Base-by-base conservation (phyloP, 1,139 yeast species). In the Arxiozyma telluris region DNA sequence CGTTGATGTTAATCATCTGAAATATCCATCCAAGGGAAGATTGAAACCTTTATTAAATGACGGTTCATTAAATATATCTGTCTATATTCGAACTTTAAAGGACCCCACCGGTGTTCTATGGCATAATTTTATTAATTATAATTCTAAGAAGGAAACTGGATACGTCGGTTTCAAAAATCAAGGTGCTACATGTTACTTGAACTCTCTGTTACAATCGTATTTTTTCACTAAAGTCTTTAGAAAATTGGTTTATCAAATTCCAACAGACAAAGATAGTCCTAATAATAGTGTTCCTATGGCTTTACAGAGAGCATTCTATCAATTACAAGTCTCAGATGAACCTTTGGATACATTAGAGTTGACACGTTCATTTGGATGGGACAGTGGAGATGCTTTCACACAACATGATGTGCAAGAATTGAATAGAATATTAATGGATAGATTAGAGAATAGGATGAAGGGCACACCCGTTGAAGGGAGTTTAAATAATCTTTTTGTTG, bases 371-470 rank as follows among this genome's bases (percentile, higher is more conserved):
- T 93, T 93, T 75, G 98, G 99, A 12, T 93, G 99, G 99, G 96
- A 91, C 67, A 80, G 90, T 11, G 84, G 85, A 12, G 98, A 93
- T 64, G 96, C 98, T 0, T 94, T 93, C 69, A 88, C 96, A 8
- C 99, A 93, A 70, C 98, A 93, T 70, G 99, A 93, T 68, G 97
- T 93, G 18, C 98, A 94, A 68, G 99, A 93, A 69, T 77, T 94
- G 68, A 90, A 91, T 67, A 84, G 99, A 64, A 91, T 94, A 44
- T 76, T 93, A 66, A 93, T 94, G 97, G 99, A 93, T 69, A 83
- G 86, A 62, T 76, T 93, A 53, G 99, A 94, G 70, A 77, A 83
- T 7, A 88, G 89, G 53, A 91, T 93, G 98, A 90, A 90, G 66
- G 93, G 90, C 7, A 85, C 97, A 0, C 74, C 77, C 0, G 93